Conservation (phyloP, 1,139 yeast genomes). For the Debaryomyces subglobosus region DNA sequence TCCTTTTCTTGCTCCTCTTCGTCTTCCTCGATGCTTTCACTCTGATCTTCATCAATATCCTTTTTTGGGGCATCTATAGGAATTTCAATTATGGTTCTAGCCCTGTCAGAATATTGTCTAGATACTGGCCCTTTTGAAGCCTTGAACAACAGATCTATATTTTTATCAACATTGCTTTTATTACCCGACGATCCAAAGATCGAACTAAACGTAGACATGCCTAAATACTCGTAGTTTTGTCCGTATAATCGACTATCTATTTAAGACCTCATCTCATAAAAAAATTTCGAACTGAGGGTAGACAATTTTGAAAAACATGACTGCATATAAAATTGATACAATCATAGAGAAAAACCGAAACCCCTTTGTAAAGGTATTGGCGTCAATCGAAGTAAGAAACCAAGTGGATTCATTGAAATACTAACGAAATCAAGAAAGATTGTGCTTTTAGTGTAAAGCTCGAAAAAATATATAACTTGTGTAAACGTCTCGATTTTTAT, state of each 20-base stretch:
- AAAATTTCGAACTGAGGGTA: slow-evolving; percentile 5
- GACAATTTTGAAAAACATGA: neutral
- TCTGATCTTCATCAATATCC: slow-evolving; percentile 10
- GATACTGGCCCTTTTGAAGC: slow-evolving; percentile 42
- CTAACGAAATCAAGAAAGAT: neutral
- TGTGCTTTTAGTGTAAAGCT: neutral
- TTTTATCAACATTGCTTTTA: slow-evolving; percentile 36
- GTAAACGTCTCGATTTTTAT: neutral
- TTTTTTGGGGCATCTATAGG: slow-evolving; percentile 14
- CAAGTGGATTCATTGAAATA: neutral
- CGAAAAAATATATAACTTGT: neutral
- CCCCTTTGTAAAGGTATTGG: neutral
- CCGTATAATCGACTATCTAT: neutral
- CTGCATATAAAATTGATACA: neutral
- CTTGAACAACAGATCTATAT: slow-evolving; percentile 46
- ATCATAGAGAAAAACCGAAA: neutral
- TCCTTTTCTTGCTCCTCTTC: slow-evolving; percentile 19
- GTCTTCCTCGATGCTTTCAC: slow-evolving; percentile 18
- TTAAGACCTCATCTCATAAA: slow-evolving; percentile 5
- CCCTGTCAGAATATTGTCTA: slow-evolving; percentile 27
- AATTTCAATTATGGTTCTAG: slow-evolving; percentile 29
- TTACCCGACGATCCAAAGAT: slow-evolving; percentile 32
- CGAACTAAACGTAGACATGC: slow-evolving; percentile 38
- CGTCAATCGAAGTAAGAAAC: neutral
- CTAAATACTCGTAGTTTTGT: neutral